Base-by-base conservation (phyloP, 768 basidiomycete species). In the Rhodosporidiobolus odoratus region DNA sequence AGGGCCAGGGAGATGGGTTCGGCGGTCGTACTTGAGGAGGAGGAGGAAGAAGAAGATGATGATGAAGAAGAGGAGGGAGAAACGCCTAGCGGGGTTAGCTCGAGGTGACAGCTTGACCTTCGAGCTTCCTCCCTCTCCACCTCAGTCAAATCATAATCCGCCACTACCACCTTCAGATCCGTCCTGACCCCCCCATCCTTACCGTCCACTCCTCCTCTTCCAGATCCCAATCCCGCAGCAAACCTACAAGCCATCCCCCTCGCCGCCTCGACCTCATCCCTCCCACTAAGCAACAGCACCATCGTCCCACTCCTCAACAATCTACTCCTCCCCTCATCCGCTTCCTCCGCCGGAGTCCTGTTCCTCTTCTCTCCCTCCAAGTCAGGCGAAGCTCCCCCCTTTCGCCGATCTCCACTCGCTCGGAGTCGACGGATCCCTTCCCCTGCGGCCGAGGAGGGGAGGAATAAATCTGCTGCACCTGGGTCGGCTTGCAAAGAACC, bases 141-240 rank as follows among this genome's bases (percentile, higher is more conserved):
- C 47, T 45, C 56, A 57, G 38, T 38, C 1, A 35, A 13, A 15
- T 68, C 66, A 21, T 56, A 61, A 23, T 74, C 73, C 23, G 69
- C 69, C 2, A 71, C 38, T n/a, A 71, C 27, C 15, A 74, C 58
- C 37, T 64, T 66, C 4, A 74, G 30, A 19, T 74, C 73, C 35
- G 64, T 27, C 56, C 27, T 62, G 30, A 7, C 66, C 12, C 23
- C 52, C 23, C 38, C 61, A 15, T 62, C 53, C 4, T 19, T 27
- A 19, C 34, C 57, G 8, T 12, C 21, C 57, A 34, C 50, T 38
- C 34, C 10, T n/a, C 34, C 25, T 45, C 25, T 12, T n/a, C 47
- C 25, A n/a, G n/a, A n/a, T 15, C 21, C 53, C 15, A 43, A 32
- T 23, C 54, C n/a, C 19, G n/a, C 30, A 23, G 66, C 71, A 12